Evolutionary conservation across 495 filamentous ascomycete genomes (phyloP).

Genomic region (Copromyces sp.): DNA sequence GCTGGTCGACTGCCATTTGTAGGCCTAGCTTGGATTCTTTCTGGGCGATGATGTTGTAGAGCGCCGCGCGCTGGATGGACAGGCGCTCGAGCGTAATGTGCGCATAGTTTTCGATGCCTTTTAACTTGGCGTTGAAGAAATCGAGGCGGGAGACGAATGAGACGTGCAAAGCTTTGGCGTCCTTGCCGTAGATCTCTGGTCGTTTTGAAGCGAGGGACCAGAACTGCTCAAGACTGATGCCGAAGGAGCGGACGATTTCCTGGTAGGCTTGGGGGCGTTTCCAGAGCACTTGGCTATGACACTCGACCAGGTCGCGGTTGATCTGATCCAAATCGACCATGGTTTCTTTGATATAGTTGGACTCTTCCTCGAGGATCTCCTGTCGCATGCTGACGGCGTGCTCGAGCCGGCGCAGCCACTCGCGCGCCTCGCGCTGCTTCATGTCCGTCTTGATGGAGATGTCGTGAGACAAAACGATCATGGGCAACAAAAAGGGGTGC

Average conservation of each 20-base stretch:
- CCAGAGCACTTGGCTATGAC: conserved; percentile 47
- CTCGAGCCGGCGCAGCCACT: conserved; percentile 46
- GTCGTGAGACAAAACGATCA: conserved; percentile 44
- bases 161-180: conserved; percentile 29
- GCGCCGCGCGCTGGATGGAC: conserved; percentile 42
- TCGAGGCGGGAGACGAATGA: conserved; percentile 38
- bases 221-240: conserved; percentile 34
- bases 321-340: conserved; percentile 43
- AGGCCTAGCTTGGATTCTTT: conserved; percentile 47
- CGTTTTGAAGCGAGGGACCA: conserved; percentile 11
- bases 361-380: conserved; percentile 40
- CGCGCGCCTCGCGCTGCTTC: conserved; percentile 44
- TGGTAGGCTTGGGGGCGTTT: conserved; percentile 47
- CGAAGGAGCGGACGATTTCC: conserved; percentile 38
- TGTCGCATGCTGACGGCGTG: conserved; percentile 47
- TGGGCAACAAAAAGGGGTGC: conserved; percentile 45
- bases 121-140: conserved; percentile 45
- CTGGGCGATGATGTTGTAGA: conserved; percentile 51
- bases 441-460: conserved; percentile 36
- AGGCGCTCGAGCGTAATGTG: conserved; percentile 43
- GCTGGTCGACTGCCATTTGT: conserved; percentile 46
- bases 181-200: conserved; percentile 6
- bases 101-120: conserved; percentile 46
- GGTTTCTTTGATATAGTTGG: conserved; percentile 33
- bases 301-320: conserved; percentile 47